Evolutionary conservation across 2,329 filamentous ascomycete species (phyloP), one percentile per base, ranked within the genome.

Genomic region (Fusarium mundagurra): DNA sequence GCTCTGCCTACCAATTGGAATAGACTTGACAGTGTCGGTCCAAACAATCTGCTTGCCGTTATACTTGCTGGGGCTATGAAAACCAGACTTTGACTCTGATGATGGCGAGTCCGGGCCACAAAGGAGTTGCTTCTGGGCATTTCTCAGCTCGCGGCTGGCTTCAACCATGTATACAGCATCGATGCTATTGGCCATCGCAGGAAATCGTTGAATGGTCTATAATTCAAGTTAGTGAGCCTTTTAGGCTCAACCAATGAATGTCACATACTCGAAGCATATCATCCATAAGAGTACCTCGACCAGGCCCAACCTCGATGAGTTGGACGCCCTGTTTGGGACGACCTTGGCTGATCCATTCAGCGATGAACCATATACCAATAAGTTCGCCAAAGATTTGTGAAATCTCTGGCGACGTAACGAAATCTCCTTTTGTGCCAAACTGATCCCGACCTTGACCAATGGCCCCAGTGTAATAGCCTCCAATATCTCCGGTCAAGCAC

Each of bases 381-480:
- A 99, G 88, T 84, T 99, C 96, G 31, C 96, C 96, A 84, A 99
- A 99, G 18, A 98, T 89, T 81, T 98, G 96, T 2, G 95, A 98
- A 77, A 99, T 98, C 83, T 99, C 96, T 0, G 96, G 96, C 0
- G 95, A 98, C 0, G 96, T 99, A 59, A 98, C 92, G 80, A 99
- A 99, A 83, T 99, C 96, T 33, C 96, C 96, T 79, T 94, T 93
- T 63, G 90, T 86, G n/a, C 96, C 96, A 78, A 99, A 99, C 73
- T 96, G 95, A 80, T 98, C 95, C 53, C 92, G 89, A 27, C 89
- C 91, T 68, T 90, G 84, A 14, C 88, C 88, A 48, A 92, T 88
- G 31, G 91, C 90, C 10, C 92, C 90, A 2, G 95, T 98, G 84
- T 99, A 99, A 85, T 99, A 99, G 61, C 96, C 96, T 67, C 94